Base-by-base conservation (phyloP, 163 green algal genomes). In the Chloroidium sp. region DNA sequence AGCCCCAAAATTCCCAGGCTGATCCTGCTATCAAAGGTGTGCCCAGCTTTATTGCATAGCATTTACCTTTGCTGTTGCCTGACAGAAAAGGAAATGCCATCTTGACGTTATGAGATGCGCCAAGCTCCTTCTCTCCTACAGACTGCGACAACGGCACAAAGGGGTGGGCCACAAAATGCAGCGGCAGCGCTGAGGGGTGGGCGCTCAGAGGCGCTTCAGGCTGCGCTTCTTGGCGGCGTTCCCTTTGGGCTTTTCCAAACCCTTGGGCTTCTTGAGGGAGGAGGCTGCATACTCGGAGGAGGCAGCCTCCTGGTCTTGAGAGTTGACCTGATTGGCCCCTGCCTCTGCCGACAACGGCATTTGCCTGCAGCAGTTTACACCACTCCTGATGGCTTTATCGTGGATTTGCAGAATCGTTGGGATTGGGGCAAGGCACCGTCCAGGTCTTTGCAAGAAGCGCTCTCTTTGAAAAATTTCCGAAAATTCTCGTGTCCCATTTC, bases 321-420 rank as follows among this genome's bases (percentile, higher is more conserved):
- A 81, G 81, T 91, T 91, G 62, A 91, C 79, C 1, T 86, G 85
- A 81, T 95, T 94, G 64, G 89, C 90, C 6, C 88, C 90, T 64
- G 87, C 90, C 4, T 87, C 84, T 3, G 87, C 85, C 76, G 88
- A 92, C 62, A 94, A 84, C 8, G 89, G 87, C 76, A 84, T 89
- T 59, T 85, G 86, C 79, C 83, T 86, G 79, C 76, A 81, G 61
- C 76, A 81, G 0, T 59, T 10, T 69, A 76, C 36, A 69, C 8
- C 57, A 75, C 4, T 3, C 57, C 59, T 62, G 12, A 59, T 67
- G 4, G 0, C 1, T 0, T 58, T 62, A 1, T 0, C 13, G 4
- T 76, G 64, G 3, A 13, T 2, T 36, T 10, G 3, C 36, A 6
- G 3, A 69, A 59, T 57, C 3, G 64, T 81, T 36, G 36, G 68